A percentile compares a stretch with the other conserved stretches of the same genome.
Conservation (phyloP, 1,284 basidiomycete species). For the Papiliotrema terrestris region DNA sequence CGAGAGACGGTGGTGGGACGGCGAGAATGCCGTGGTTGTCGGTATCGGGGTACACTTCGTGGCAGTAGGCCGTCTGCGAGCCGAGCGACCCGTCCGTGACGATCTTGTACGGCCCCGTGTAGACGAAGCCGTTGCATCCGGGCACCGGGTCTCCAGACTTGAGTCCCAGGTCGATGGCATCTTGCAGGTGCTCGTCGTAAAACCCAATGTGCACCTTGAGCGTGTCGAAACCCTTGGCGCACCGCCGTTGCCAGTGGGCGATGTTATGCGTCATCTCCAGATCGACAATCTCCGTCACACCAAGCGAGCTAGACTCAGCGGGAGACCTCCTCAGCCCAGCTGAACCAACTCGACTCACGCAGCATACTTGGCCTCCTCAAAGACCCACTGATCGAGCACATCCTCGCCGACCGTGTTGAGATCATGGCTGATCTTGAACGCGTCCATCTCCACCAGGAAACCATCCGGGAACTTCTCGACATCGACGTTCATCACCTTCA, state of each 20-base stretch:
- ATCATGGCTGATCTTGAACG: constrained; percentile 23
- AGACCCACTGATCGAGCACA: constrained; percentile 25
- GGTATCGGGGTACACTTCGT: constrained; percentile 34
- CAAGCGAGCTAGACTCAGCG: constrained; percentile 18
- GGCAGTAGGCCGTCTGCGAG: constrained; percentile 38
- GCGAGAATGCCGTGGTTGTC: constrained; percentile 24
- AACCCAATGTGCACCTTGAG: constrained; percentile 39
- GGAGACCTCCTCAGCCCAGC: neutral
- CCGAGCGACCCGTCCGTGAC: constrained; percentile 27
- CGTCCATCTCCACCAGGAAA: constrained; percentile 27
- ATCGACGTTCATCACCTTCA: constrained; percentile 18
- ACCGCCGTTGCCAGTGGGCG: constrained; percentile 22
- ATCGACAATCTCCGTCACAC: constrained; percentile 42
- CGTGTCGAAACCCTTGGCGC: constrained; percentile 20
- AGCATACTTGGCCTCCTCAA: constrained; percentile 24
- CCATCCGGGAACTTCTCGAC: constrained; percentile 15
- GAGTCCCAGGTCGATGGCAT: constrained; percentile 24
- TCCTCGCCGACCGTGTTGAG: constrained; percentile 23
- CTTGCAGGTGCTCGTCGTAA: constrained; percentile 34
- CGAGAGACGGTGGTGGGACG: constrained; percentile 19
- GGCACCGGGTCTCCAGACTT: constrained; percentile 30
- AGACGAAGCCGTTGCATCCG: constrained; percentile 26
- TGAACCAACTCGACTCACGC: constrained; percentile 21
- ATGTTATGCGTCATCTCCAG: constrained; percentile 43
- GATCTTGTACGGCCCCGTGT: constrained; percentile 39